A percentile compares a stretch with the other conserved stretches of the same genome.
Evolutionary conservation across 257 asterid species (phyloP).

Genomic region (Fraxinus quadrangulata): DNA sequence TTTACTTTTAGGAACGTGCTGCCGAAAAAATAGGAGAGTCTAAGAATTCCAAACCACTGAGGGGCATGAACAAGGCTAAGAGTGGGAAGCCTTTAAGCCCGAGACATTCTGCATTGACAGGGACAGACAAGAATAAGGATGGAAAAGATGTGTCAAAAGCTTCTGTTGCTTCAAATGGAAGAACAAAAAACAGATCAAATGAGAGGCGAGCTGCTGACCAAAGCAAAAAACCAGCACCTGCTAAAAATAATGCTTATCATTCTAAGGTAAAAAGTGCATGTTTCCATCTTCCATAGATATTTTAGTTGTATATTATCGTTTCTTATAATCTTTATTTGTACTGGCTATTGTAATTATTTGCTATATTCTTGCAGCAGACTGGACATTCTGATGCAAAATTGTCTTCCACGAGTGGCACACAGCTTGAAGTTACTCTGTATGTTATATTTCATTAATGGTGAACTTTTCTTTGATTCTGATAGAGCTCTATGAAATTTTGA

Average conservation of each 20-base stretch:
- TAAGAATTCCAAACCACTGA: constrained; percentile 3
- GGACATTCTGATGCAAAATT: constrained; percentile 40
- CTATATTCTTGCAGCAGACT: constrained; percentile 26
- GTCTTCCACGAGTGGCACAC: constrained; percentile 42
- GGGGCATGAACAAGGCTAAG: constrained; percentile 30
- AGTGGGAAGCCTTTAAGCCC: constrained; percentile 34
- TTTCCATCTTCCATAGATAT: constrained; percentile 4
- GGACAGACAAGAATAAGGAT: not conserved
- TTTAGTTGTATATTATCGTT: not conserved
- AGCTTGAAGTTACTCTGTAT: constrained; percentile 44
- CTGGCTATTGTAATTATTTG: constrained; percentile 11
- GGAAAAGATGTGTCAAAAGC: constrained; percentile 38
- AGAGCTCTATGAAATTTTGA: constrained; percentile 11
- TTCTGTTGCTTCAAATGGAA: constrained; percentile 44
- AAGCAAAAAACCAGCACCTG: constrained; percentile 23
- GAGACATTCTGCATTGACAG: not conserved
- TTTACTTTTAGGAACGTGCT: not conserved
- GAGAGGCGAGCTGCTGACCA: constrained; percentile 34
- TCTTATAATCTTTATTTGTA: constrained; percentile 2
- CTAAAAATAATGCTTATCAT: constrained; percentile 20
- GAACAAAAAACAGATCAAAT: constrained; percentile 36
- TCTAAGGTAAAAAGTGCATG: constrained; percentile 31
- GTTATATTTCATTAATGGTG: constrained; percentile 24
- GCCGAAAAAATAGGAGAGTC: not conserved
- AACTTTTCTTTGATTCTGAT: constrained; percentile 13